These are phyloP conservation scores for Plasmodium fragile DNA, from an alignment of 169 alveolate genomes.

Conservation along the genomic window DNA sequence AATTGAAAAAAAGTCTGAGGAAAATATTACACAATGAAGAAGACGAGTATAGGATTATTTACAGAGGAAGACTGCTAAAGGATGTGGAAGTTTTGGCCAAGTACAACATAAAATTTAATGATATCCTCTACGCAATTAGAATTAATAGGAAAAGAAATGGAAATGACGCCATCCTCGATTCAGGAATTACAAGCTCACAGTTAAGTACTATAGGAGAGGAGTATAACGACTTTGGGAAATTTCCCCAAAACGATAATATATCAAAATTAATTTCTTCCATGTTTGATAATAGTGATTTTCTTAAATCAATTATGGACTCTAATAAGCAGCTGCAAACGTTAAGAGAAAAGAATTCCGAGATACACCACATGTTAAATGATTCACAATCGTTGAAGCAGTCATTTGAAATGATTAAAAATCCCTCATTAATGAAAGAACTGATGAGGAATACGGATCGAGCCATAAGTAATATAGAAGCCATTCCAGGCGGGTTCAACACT, in stretches of 20 bases:
- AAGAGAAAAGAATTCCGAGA: constrained; percentile 75
- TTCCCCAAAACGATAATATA: constrained; percentile 41
- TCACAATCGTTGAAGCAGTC: constrained; percentile 84
- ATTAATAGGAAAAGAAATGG: constrained; percentile 24
- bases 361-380: constrained; percentile 82
- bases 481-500: constrained; percentile 87
- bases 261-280: constrained; percentile 60
- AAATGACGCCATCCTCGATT: constrained; percentile 45
- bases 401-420: constrained; percentile 83
- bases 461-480: constrained; percentile 86
- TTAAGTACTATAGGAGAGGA: constrained; percentile 73
- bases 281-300: constrained; percentile 72
- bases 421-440: constrained; percentile 85
- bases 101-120: constrained; percentile 59
- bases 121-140: constrained; percentile 47
- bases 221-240: constrained; percentile 49
- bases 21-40: constrained; percentile 26
- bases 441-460: constrained; percentile 88
- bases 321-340: constrained; percentile 66
- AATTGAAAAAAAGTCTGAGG: constrained; percentile 38
- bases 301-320: constrained; percentile 74
- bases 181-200: constrained; percentile 74
- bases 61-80: constrained; percentile 61
- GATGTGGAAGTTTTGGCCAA: constrained; percentile 33
- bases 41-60: constrained; percentile 47